phyloP scores from a whole-genome alignment of 1,139 yeast genomes.

The Yamadazyma siamensis region DNA sequence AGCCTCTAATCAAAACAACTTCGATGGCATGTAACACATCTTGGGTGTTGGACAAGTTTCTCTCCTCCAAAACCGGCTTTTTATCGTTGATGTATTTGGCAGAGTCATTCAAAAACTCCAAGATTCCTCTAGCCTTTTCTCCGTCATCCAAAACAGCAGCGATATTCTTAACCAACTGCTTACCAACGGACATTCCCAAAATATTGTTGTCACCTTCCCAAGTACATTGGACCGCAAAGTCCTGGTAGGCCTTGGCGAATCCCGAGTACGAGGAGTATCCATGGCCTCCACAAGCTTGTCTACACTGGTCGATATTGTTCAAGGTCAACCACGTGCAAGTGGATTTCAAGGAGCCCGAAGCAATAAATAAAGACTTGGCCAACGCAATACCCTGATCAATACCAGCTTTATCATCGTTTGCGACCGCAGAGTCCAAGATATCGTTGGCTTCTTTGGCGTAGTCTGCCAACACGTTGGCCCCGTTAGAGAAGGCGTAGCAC shows the following conservation, averaged over 20 bases:
- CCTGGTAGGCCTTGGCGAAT: constrained; percentile 46
- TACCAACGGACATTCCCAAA: constrained; percentile 45
- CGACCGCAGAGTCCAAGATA: constrained; percentile 53
- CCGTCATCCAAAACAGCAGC: constrained; percentile 29
- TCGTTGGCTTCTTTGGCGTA: constrained; percentile 47
- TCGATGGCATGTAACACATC: constrained; percentile 38
- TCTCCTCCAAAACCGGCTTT: constrained; percentile 22
- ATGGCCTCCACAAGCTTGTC: constrained; percentile 54
- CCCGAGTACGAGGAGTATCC: constrained; percentile 49
- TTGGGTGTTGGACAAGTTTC: constrained; percentile 29
- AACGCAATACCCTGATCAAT: constrained; percentile 37
- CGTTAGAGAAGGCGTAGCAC: constrained; percentile 74
- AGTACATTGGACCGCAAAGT: constrained; percentile 51
- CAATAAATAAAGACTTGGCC: constrained; percentile 44
- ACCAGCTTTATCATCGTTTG: constrained; percentile 36
- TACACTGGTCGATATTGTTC: constrained; percentile 43
- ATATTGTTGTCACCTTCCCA: constrained; percentile 55
- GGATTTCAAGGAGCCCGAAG: constrained; percentile 47
- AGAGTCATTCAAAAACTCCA: constrained; percentile 36
- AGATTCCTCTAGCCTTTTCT: constrained; percentile 31
- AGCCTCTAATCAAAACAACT: constrained; percentile 41
- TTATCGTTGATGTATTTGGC: constrained; percentile 25
- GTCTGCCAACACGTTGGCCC: constrained; percentile 58
- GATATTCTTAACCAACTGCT: constrained; percentile 44
- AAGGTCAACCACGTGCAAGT: constrained; percentile 50